Base-by-base conservation (phyloP, 306 rosid species). In the Lathyrus aphaca region DNA sequence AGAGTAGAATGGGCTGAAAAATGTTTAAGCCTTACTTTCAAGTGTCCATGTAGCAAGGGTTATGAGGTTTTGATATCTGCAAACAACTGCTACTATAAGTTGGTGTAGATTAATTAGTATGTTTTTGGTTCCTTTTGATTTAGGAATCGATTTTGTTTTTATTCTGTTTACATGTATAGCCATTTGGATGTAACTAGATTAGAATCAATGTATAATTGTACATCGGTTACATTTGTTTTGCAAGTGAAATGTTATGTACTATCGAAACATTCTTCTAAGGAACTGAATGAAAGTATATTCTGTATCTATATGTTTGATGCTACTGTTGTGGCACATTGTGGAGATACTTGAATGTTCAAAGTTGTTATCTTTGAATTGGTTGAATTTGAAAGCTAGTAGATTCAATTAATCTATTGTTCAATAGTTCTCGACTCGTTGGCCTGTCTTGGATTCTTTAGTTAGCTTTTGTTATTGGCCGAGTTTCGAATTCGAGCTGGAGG, bases 21-120 rank as follows among this genome's bases (percentile, higher is more conserved):
- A 64, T 69, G 85, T 35, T 1, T 84, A 21, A 57, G 77, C 39
- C 64, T 88, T 17, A 66, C 56, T 61, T 84, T 88, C 73, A 74
- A 66, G 67, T 88, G 95, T 23, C 85, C 87, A 6, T 88, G 95
- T 73, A 83, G 85, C 32, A 86, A 79, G 60, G 83, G 72, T 16
- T 84, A 79, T 39, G 83, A 86, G 74, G 74, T 88, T 44, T 84
- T 88, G 35, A 74, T 88, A 13, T 59, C 78, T 12, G 88, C 49
- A 19, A 82, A 74, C 29, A 79, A 69, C 0, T 86, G 87, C 10
- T 88, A 82, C 83, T 88, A 88, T 83, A 88, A 86, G 83, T 76
- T 86, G 65, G 66, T 83, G 15, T 79, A 79, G 60, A 59, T 18
- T 69, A 66, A 39, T 66, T 77, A 49, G 69, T 58, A 19, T 23